These are phyloP conservation scores for Phytophthora litchii DNA, from an alignment of 352 stramenopile genomes.

Conservation along the genomic window DNA sequence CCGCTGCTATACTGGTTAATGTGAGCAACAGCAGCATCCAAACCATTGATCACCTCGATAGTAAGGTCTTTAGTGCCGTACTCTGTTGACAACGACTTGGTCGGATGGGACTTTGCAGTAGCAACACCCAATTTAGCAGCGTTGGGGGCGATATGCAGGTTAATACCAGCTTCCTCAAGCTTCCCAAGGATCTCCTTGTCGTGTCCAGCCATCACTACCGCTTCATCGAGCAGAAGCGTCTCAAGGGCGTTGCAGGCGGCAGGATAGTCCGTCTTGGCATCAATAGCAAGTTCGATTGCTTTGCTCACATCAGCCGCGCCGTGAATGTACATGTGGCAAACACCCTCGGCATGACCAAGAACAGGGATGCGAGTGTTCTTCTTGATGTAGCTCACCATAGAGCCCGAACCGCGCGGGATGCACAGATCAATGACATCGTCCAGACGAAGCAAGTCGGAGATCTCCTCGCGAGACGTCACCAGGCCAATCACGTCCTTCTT, in stretches of 20 bases:
- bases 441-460: constrained; percentile 92
- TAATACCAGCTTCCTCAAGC: constrained; percentile 92
- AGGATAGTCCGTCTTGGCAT: constrained; percentile 98
- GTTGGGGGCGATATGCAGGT: constrained; percentile 90
- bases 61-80: constrained; percentile 95
- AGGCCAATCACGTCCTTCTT: constrained; percentile 94
- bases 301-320: constrained; percentile 85
- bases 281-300: constrained; percentile 92
- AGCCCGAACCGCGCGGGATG: constrained; percentile 96
- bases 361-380: constrained; percentile 97
- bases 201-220: constrained; percentile 77
- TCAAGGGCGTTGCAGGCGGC: constrained; percentile 98
- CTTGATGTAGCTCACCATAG: constrained; percentile 97
- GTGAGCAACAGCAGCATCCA: constrained; percentile 94
- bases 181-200: constrained; percentile 79
- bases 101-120: constrained; percentile 73
- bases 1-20: constrained; percentile 96
- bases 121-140: constrained; percentile 77
- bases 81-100: constrained; percentile 90
- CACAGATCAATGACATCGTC: constrained; percentile 98
- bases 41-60: constrained; percentile 91
- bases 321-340: constrained; percentile 99
- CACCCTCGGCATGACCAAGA: constrained; percentile 97
- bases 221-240: constrained; percentile 95
- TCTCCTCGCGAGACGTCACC: constrained; percentile 94